Conservation (phyloP, 345 rosid genomes). For the Raphanus sativus region DNA sequence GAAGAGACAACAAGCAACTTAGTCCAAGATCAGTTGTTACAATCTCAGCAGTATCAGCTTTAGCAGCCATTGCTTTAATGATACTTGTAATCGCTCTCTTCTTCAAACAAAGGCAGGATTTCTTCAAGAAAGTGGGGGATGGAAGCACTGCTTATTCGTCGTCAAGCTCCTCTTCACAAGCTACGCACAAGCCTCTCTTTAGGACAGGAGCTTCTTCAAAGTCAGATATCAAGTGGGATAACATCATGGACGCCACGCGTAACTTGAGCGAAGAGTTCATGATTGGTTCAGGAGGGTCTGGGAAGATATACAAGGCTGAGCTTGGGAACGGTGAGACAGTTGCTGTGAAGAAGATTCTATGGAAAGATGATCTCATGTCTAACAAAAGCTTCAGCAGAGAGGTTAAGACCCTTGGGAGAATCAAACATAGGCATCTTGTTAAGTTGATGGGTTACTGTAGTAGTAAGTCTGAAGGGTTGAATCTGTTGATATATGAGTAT, state of each 20-base stretch:
- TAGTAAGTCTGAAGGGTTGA: conserved; percentile 60
- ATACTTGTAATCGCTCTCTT: conserved; percentile 50
- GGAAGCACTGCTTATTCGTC: conserved; percentile 56
- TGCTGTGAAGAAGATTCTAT: conserved; percentile 75
- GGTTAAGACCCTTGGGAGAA: conserved; percentile 73
- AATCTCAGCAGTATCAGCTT: conserved; percentile 62
- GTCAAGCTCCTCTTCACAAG: conserved; percentile 59
- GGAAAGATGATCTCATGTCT: conserved; percentile 70
- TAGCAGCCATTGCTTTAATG: conserved; percentile 66
- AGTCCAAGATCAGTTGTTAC: conserved; percentile 51
- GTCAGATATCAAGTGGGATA: conserved; percentile 76
- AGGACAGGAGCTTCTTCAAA: conserved; percentile 52
- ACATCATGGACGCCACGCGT: conserved; percentile 77
- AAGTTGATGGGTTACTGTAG: conserved; percentile 86
- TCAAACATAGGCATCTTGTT: conserved; percentile 83
- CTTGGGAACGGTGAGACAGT: conserved; percentile 62
- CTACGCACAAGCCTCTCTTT: conserved; percentile 63
- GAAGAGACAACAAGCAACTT: conserved; percentile 33
- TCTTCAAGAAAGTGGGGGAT: conserved; percentile 42
- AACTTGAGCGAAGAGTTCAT: conserved; percentile 74
- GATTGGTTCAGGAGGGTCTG: conserved; percentile 94
- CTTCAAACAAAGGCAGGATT: conserved; percentile 53
- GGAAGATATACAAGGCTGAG: conserved; percentile 77
- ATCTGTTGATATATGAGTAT: conserved; percentile 82
- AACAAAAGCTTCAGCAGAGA: conserved; percentile 89